Base-by-base conservation (phyloP, 495 filamentous ascomycete species). In the Trichoderma virens region DNA sequence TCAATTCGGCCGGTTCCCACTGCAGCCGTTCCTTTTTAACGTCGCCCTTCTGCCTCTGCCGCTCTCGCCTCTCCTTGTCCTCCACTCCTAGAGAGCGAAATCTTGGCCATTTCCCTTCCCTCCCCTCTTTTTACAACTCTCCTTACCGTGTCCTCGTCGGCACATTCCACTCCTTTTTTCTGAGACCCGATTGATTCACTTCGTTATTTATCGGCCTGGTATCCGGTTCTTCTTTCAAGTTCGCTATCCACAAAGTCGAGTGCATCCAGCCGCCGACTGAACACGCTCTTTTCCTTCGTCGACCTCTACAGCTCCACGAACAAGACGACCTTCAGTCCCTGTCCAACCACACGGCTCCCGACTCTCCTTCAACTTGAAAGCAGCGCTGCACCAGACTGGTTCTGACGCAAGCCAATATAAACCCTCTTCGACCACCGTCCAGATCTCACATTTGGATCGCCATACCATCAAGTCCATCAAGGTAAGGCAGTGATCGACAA, bases 121-220 rank as follows among this genome's bases (percentile, higher is more conserved):
- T 8, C 11, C 20, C 25, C 25, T 56, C 25, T 27, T 28, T 30
- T 56, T n/a, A 7, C 11, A 56, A 56, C 51, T 9, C 51, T 56
- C 51, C 51, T 56, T 56, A 56, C 25, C 51, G 51, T 56, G 51
- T 56, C 51, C 51, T 56, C 9, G 51, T 28, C 51, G 51, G 51
- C 51, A 56, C 51, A 56, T 56, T 56, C 51, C 51, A 56, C 51
- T 56, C 51, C 51, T 56, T 56, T 56, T 30, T 56, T 56, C 23
- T 56, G 27, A 56, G 27, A 30, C 51, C 51, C 51, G 11, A 56
- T 3, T 56, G 51, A 30, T 56, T 56, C 51, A 56, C 27, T 56
- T 56, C 51, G 51, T 56, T 56, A 28, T 30, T 56, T 56, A 56
- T 56, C 51, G 51, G 51, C 51, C 27, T 56, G 23, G 51, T 27